Evolutionary conservation across 805 yeast genomes (phyloP), one percentile per base, ranked within the genome.

Genomic region (Starmera quercuum): DNA sequence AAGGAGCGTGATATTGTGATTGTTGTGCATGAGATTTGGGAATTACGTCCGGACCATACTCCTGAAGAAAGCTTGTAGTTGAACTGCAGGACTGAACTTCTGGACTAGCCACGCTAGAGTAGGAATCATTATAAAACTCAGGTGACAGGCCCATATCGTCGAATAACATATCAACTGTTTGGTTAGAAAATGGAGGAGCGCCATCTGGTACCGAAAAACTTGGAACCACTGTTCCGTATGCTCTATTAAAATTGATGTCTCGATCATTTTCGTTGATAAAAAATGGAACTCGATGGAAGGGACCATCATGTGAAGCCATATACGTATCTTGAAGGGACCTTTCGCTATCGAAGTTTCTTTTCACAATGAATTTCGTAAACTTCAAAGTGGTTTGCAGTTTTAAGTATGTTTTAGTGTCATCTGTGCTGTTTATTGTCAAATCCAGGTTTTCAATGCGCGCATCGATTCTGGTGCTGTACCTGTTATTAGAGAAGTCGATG

Each of bases 201-300:
- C 76, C 71, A 35, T 68, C 66, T 0, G 94, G 88, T 3, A 83
- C 47, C 2, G 86, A 64, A 4, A 79, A 58, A 0, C 85, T 71
- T 0, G 87, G 78, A 15, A 64, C 54, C 7, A 82, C 69, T 6
- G 72, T 59, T 0, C 79, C 77, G 40, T 56, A 67, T 1, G 66
- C 62, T 5, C 63, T 62, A n/a, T 63, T 56, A 43, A 78, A 83
- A 1, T 45, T 45, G 0, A 58, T 53, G 31, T 68, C 70, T 34
- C 78, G 69, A 11, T 60, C 58, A 11, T 66, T 64, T 6, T 65
- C 67, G 4, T 71, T 68, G 7, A 90, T 53, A 20, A 90, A 54
- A 51, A 86, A 88, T 0, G 92, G 79, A 15, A 77, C 63, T 35
- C 98, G 59, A 44, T 85, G 92, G 41, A 75, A 86, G 0, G 95